phyloP scores from a whole-genome alignment of 106 monocot genomes.

The Alisma plantagoaquatica region DNA sequence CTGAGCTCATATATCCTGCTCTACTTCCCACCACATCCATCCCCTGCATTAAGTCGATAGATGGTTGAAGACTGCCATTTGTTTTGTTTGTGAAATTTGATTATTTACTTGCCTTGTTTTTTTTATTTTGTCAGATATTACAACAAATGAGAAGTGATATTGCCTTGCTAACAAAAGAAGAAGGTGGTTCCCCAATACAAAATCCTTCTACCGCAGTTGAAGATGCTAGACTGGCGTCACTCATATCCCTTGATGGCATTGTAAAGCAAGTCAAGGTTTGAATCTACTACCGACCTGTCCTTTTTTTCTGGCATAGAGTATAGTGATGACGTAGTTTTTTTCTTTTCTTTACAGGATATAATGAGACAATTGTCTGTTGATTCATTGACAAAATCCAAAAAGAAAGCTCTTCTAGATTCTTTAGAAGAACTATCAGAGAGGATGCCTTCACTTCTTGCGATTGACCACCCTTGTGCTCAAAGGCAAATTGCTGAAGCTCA shows the following conservation, averaged over 20 bases:
- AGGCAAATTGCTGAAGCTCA: constrained; percentile 72
- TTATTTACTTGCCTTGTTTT: neutral
- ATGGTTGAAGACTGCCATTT: no score
- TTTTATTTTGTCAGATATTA: constrained; percentile 49
- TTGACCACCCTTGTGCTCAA: constrained; percentile 93
- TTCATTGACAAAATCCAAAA: constrained; percentile 67
- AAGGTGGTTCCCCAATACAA: constrained; percentile 89
- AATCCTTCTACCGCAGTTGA: constrained; percentile 99
- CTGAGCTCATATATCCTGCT: no score
- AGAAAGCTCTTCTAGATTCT: constrained; percentile 59
- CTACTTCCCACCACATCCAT: no score
- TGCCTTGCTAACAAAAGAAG: constrained; percentile 81
- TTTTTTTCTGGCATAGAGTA: no score
- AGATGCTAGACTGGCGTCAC: constrained; percentile 95
- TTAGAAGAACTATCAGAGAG: constrained; percentile 58
- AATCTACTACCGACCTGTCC: no score
- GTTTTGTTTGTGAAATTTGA: neutral
- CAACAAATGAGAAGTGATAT: constrained; percentile 90
- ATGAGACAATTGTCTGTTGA: constrained; percentile 53
- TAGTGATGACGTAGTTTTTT: no score
- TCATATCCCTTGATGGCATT: constrained; percentile 86
- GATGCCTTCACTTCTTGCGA: constrained; percentile 88
- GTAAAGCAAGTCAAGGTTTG: constrained; percentile 77
- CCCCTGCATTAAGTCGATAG: no score
- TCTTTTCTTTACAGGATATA: constrained; percentile 48